Conservation (phyloP, 73 alveolate species). For the Paramecium biaurelia region DNA sequence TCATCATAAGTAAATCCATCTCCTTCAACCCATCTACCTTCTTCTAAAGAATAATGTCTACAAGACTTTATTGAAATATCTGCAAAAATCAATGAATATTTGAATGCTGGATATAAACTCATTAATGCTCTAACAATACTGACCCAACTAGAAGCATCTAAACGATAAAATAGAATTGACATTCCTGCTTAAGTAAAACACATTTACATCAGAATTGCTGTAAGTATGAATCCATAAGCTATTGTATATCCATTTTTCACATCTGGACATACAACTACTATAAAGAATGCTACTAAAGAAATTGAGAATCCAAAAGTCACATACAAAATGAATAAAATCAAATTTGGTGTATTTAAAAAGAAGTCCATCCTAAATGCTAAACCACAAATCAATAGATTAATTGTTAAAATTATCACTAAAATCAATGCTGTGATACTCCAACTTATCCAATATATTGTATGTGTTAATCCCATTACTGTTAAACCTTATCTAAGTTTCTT, state of each 20-base stretch:
- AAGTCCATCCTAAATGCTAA: constrained; percentile 56
- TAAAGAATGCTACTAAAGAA: constrained; percentile 62
- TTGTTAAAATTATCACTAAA: constrained; percentile 46
- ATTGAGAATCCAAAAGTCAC: constrained; percentile 55
- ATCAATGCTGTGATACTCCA: constrained; percentile 68
- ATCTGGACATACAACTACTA: constrained; percentile 59
- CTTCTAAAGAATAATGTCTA: constrained; percentile 60
- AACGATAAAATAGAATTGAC: constrained; percentile 50
- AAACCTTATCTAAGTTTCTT: constrained; percentile 75
- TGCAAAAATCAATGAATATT: constrained; percentile 60
- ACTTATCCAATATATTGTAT: constrained; percentile 67
- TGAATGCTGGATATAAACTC: constrained; percentile 69
- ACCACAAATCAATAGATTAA: constrained; percentile 59
- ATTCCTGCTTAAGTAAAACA: constrained; percentile 62
- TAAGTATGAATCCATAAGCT: constrained; percentile 65
- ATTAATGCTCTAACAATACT: constrained; percentile 9
- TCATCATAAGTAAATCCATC: constrained; percentile 62
- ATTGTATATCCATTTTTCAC: constrained; percentile 67
- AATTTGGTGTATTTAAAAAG: constrained; percentile 69
- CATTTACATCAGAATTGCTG: constrained; percentile 66
- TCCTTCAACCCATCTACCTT: constrained; percentile 68
- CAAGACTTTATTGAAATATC: constrained; percentile 65
- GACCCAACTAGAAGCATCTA: constrained; percentile 64
- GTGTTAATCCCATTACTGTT: constrained; percentile 73
- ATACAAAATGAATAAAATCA: constrained; percentile 60